phyloP scores from a whole-genome alignment of 768 basidiomycete genomes.

The Chalciporus piperatus region DNA sequence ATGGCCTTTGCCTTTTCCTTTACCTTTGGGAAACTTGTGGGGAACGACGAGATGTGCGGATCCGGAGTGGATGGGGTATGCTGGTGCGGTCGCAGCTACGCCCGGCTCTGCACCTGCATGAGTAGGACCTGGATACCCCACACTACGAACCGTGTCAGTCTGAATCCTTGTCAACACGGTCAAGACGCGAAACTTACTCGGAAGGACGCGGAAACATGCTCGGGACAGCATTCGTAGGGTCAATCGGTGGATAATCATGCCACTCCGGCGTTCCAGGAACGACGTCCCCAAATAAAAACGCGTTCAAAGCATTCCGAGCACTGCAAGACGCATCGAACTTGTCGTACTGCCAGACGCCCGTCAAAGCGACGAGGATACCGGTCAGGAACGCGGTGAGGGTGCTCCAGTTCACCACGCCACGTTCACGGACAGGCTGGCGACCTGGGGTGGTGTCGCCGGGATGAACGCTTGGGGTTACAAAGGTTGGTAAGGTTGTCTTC shows the following conservation, averaged over 20 bases:
- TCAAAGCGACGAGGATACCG: slow-evolving; percentile 9
- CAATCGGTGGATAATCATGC: slow-evolving; percentile 63
- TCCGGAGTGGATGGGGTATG: slow-evolving; percentile 68
- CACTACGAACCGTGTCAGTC: slow-evolving; percentile 3
- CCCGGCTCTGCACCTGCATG: slow-evolving; percentile 19
- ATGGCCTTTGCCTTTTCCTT: slow-evolving; percentile 11
- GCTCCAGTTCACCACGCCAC: not conserved
- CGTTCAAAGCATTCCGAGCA: not conserved
- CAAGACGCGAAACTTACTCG: slow-evolving; percentile 15
- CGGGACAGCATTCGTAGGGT: slow-evolving; percentile 66
- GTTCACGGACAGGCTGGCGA: not conserved
- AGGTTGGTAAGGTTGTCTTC: not conserved
- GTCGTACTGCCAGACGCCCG: slow-evolving; percentile 6
- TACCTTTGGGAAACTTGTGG: slow-evolving; percentile 14
- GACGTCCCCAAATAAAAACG: slow-evolving; percentile 31
- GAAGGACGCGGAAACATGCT: slow-evolving; percentile 72
- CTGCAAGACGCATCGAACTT: slow-evolving; percentile 1
- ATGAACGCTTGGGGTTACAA: not conserved
- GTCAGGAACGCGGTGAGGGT: slow-evolving; percentile 8
- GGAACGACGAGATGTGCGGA: slow-evolving; percentile 51
- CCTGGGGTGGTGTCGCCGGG: not conserved
- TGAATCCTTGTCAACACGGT: not conserved
- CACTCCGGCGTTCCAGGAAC: slow-evolving; percentile 69
- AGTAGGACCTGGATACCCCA: slow-evolving; percentile 31
- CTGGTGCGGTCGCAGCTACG: slow-evolving; percentile 59